Percentiles rank a stretch among this genome's conserved stretches.
phyloP scores from a whole-genome alignment of 345 rosid genomes.

The Populus davidiana region DNA sequence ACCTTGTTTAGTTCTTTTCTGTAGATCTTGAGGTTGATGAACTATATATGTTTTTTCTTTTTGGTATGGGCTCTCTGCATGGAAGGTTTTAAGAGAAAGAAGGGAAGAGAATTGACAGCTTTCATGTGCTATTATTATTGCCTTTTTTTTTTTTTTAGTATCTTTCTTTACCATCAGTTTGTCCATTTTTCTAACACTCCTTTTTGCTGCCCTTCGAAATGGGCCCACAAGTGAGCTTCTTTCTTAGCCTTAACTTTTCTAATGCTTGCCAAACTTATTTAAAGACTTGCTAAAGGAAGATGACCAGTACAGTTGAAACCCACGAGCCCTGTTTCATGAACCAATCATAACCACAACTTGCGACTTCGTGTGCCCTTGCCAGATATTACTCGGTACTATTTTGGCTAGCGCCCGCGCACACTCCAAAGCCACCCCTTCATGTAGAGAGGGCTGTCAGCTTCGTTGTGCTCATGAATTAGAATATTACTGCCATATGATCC shows the following conservation, averaged over 20 bases:
- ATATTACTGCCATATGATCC: not conserved
- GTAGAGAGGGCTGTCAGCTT: not conserved
- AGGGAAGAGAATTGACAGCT: slow-evolving; percentile 30
- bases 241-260: slow-evolving; percentile 30
- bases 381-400: not conserved
- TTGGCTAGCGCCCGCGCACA: not conserved
- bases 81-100: slow-evolving; percentile 30
- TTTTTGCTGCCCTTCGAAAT: slow-evolving; percentile 33
- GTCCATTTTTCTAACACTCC: slow-evolving; percentile 16
- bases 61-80: not conserved
- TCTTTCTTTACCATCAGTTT: slow-evolving; percentile 22
- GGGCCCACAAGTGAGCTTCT: slow-evolving; percentile 42
- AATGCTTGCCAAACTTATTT: slow-evolving; percentile 14
- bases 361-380: slow-evolving; percentile 16
- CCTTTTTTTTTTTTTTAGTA: not conserved
- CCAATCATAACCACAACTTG: slow-evolving; percentile 44
- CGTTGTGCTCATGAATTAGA: not conserved
- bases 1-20: not conserved
- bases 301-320: slow-evolving; percentile 25
- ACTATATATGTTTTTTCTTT: slow-evolving; percentile 18
- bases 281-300: not conserved
- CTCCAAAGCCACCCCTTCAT: not conserved
- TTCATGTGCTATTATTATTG: slow-evolving; percentile 11
- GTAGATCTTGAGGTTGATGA: slow-evolving; percentile 20
- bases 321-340: slow-evolving; percentile 49